A percentile compares a stretch with the other conserved stretches of the same genome.
phyloP scores from a whole-genome alignment of 2,329 filamentous ascomycete species.

The Cadophora gregata region DNA sequence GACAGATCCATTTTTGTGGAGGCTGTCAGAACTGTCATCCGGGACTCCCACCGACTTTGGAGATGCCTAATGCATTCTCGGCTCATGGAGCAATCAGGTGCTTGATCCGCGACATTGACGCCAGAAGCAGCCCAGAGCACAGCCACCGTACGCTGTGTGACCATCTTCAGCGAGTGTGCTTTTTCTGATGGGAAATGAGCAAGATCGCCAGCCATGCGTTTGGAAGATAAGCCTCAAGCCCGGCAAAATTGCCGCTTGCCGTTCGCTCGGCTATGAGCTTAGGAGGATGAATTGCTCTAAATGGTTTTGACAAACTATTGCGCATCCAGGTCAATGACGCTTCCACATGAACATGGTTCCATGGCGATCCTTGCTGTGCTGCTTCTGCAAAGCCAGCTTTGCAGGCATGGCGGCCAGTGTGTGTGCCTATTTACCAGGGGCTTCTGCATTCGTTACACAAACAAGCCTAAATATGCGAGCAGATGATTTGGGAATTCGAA shows the following conservation, averaged over 20 bases:
- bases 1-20: neutral
- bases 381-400: neutral
- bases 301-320: neutral
- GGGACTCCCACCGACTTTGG: neutral
- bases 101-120: neutral
- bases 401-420: neutral
- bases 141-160: constrained; percentile 8
- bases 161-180: neutral
- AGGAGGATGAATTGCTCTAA: neutral
- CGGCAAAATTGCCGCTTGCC: neutral
- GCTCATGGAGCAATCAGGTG: constrained; percentile 1
- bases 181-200: neutral
- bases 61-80: constrained; percentile 2
- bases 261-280: neutral
- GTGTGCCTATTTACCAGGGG: neutral
- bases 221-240: neutral
- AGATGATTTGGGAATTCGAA: neutral
- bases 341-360: neutral
- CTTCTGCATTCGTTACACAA: constrained; percentile 1
- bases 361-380: neutral
- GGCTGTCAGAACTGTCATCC: neutral
- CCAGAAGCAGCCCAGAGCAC: neutral
- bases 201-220: neutral
- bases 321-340: neutral
- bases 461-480: neutral